Evolutionary conservation across 805 yeast genomes (phyloP).

Genomic region (Saccharomycopsis synnaedendra): DNA sequence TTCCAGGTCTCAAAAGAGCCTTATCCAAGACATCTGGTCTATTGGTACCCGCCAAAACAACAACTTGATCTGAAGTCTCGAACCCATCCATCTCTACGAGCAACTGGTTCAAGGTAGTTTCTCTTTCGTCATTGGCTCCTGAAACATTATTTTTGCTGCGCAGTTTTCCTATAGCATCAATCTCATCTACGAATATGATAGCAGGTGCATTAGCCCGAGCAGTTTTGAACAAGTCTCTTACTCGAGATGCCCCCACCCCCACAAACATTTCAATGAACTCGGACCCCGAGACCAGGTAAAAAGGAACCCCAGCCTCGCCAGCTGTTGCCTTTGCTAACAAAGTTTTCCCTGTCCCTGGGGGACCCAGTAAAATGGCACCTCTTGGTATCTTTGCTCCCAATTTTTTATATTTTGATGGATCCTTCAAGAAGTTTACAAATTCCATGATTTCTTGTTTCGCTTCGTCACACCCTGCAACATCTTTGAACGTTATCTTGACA

Average conservation of each 20-base stretch:
- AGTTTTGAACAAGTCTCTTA: constrained; percentile 80
- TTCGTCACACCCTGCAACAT: constrained; percentile 93
- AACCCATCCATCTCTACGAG: constrained; percentile 96
- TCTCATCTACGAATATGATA: constrained; percentile 86
- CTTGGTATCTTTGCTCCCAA: constrained; percentile 92
- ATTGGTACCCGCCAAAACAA: constrained; percentile 90
- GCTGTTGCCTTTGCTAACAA: constrained; percentile 90
- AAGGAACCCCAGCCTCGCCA: constrained; percentile 94
- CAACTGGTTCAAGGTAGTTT: constrained; percentile 82
- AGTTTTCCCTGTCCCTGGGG: constrained; percentile 97
- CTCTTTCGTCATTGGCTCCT: constrained; percentile 89
- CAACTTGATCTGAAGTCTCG: constrained; percentile 78
- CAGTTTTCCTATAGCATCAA: constrained; percentile 90
- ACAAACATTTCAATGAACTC: constrained; percentile 97
- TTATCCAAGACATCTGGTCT: constrained; percentile 85
- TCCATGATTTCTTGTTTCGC: constrained; percentile 95
- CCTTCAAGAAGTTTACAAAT: constrained; percentile 78
- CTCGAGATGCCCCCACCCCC: constrained; percentile 94
- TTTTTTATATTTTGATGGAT: constrained; percentile 74
- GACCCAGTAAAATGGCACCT: constrained; percentile 90
- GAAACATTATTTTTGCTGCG: constrained; percentile 58
- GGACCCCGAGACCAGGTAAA: constrained; percentile 83
- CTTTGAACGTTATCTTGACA: constrained; percentile 71
- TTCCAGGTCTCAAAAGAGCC: constrained; percentile 87
- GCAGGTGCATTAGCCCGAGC: constrained; percentile 88